Conservation (phyloP, 2,329 filamentous ascomycete species). For the Fusarium sp. region DNA sequence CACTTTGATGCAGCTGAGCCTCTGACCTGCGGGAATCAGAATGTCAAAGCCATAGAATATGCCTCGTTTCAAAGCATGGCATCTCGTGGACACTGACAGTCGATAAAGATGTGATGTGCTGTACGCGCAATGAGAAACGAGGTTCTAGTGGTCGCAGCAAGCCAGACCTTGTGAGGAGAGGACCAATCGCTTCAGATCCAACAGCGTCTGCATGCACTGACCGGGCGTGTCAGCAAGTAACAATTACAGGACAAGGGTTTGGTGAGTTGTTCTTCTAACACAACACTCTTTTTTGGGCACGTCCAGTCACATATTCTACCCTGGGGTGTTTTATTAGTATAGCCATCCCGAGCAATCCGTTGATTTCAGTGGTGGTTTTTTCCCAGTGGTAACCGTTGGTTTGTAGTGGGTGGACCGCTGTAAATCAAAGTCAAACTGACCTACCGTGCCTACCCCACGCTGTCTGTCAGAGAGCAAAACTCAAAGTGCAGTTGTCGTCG, state of each 20-base stretch:
- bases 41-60: not conserved
- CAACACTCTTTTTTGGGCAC: conserved; percentile 26
- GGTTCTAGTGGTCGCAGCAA: conserved; percentile 39
- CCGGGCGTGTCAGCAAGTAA: conserved; percentile 33
- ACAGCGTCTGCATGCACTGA: conserved; percentile 10
- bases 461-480: conserved; percentile 24
- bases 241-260: conserved; percentile 16
- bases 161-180: conserved; percentile 18
- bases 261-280: conserved; percentile 7
- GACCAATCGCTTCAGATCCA: conserved; percentile 27
- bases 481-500: not conserved
- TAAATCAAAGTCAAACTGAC: conserved; percentile 10
- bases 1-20: conserved; percentile 29
- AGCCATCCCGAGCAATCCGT: conserved; percentile 8
- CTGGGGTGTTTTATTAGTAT: conserved; percentile 36
- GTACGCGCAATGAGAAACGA: conserved; percentile 29
- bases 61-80: conserved; percentile 32
- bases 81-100: conserved; percentile 21
- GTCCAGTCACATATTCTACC: not conserved
- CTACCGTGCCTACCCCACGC: conserved; percentile 1
- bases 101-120: not conserved
- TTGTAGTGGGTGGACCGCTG: conserved; percentile 22
- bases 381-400: conserved; percentile 17
- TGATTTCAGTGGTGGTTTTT: conserved; percentile 22
- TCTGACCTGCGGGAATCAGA: conserved; percentile 1